phyloP scores from a whole-genome alignment of 2,329 filamentous ascomycete species.

The Chaetomium sp. region DNA sequence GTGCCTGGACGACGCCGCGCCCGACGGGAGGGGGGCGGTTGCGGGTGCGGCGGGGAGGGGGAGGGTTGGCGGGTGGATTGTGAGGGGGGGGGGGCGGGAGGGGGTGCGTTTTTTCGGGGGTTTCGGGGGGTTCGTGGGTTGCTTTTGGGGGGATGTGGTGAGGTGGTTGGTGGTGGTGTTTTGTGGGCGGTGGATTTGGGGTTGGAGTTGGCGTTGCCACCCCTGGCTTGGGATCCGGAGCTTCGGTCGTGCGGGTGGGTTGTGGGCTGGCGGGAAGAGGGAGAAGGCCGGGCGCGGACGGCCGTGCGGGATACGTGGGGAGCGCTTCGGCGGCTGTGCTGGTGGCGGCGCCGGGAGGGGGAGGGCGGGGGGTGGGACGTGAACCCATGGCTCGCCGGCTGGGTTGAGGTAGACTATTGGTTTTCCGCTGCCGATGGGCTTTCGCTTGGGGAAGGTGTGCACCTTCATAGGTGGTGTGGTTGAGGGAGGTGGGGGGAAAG shows the following conservation, averaged over 20 bases:
- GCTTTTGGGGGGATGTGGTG: neutral
- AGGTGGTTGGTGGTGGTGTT: neutral
- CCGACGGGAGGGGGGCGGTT: neutral
- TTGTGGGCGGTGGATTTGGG: neutral
- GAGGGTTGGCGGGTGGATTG: neutral
- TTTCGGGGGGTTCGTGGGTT: neutral
- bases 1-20: neutral
- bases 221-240: neutral
- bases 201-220: neutral
- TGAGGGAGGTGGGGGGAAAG: conserved; percentile 7
- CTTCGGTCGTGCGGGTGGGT: neutral
- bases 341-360: conserved; percentile 19
- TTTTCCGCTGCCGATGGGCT: neutral
- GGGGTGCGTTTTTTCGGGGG: conserved; percentile 7
- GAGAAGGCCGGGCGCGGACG: conserved; percentile 15
- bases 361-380: conserved; percentile 21
- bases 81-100: conserved; percentile 15
- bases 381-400: conserved; percentile 26
- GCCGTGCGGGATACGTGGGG: neutral
- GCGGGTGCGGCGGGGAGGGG: neutral
- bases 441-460: neutral
- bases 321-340: neutral
- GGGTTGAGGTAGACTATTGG: conserved; percentile 25
- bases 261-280: conserved; percentile 11
- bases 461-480: neutral